Evolutionary conservation across 2,329 filamentous ascomycete species (phyloP), one percentile per base, ranked within the genome.

Genomic region (Leptographium flavum): DNA sequence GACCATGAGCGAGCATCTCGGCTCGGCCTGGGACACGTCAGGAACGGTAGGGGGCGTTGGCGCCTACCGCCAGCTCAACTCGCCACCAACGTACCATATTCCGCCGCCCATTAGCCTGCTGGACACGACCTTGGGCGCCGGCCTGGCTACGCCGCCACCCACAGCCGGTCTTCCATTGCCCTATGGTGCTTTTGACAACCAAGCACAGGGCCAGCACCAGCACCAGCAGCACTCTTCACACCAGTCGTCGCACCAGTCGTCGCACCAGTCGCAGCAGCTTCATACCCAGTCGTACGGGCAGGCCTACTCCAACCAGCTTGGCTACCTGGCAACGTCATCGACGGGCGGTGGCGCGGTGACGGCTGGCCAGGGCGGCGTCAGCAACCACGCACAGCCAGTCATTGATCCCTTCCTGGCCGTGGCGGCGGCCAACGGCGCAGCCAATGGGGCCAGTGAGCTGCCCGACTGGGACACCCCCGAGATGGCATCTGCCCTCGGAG

Each of bases 1-100:
- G 0, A 63, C 64, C 31, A 77, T 77, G 72, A 73, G 67, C 47
- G 75, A 79, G 59, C 73, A 72, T 45, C 70, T 77, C 48, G 65
- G 62, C 55, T 35, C 31, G 10, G 37, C 47, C 14, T 53, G 51
- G 51, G 48, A 53, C 27, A 40, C 50, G n/a, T n/a, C n/a, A n/a
- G n/a, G 6, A 44, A 37, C 32, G 22, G 27, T 32, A 19, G n/a
- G n/a, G n/a, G n/a, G 21, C 45, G 27, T 17, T n/a, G 15, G 23
- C 52, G 32, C 21, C 38, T 37, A 43, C 21, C 42, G 52, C 47
- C 47, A 43, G 28, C 39, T 21, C 22, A 50, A 47, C 38, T 45
- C 49, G 15, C 48, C 32, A 1, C 39, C 38, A 35, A 25, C 32
- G 31, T 27, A 44, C 38, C 47, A 47, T 21, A 46, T 50, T 28